phyloP scores from a whole-genome alignment of 2,329 filamentous ascomycete genomes.

The Hortaea werneckii region DNA sequence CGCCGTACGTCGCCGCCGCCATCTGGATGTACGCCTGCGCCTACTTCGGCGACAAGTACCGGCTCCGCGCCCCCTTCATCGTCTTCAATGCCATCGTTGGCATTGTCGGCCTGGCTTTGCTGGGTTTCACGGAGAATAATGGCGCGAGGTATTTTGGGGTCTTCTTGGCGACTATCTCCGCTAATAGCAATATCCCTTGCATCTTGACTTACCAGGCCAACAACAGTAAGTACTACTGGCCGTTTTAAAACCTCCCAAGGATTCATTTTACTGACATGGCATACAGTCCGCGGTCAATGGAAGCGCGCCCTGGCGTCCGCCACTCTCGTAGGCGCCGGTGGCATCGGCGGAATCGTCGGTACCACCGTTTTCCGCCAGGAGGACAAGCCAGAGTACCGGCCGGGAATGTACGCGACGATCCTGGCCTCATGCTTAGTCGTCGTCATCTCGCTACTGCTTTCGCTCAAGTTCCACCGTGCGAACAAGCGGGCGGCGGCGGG shows the following conservation, averaged over 20 bases:
- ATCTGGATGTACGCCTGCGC: conserved; percentile 22
- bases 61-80: conserved; percentile 25
- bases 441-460: conserved; percentile 20
- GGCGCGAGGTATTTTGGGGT: conserved; percentile 26
- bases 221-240: conserved; percentile 41
- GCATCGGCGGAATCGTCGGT: conserved; percentile 60
- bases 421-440: conserved; percentile 21
- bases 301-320: conserved; percentile 73
- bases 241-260: too few relatives aligned
- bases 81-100: conserved; percentile 25
- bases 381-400: conserved; percentile 23
- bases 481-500: conserved; percentile 26
- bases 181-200: conserved; percentile 52
- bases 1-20: conserved; percentile 27
- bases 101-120: conserved; percentile 24
- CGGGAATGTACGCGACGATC: conserved; percentile 24
- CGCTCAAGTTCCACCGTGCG: conserved; percentile 23
- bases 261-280: not conserved
- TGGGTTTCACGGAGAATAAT: conserved; percentile 21
- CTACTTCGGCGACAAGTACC: conserved; percentile 23
- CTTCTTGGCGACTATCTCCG: conserved; percentile 25
- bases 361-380: conserved; percentile 24
- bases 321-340: conserved; percentile 64
- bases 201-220: conserved; percentile 75
- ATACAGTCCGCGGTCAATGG: conserved; percentile 65